Base-by-base conservation (phyloP, 805 yeast genomes). In the Candida railenensis region DNA sequence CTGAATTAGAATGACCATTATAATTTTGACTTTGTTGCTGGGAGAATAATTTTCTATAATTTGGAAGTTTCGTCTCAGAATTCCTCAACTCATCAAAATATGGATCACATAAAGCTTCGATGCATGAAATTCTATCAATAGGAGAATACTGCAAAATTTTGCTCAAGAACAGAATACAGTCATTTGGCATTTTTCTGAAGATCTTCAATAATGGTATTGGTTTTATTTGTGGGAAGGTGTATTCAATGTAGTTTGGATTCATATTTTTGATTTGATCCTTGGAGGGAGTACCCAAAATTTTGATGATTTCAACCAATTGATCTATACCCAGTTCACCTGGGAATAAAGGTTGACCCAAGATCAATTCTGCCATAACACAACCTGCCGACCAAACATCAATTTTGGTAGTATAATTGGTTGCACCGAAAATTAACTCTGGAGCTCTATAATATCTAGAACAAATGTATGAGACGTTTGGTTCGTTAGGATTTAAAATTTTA, bases 301-400 rank as follows among this genome's bases (percentile, higher is more conserved):
- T 94, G 65, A 92, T 92, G 56, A 92, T 92, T 67, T 92, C 99
- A 16, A 92, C 98, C 58, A 92, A 78, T 67, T 94, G 99, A 65
- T 94, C 99, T 48, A 94, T 92, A 34, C 99, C 98, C 49, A 91
- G 84, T 64, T 94, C 98, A 39, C 99, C 99, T 11, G 99, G 99
- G 71, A 94, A 94, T 53, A 94, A 73, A 12, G 99, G 99, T 64
- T 90, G 97, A 15, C 99, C 98, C 47, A 94, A 77, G 52, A 91
- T 81, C 58, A 94, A 73, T 69, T 94, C 99, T 3, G 98, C 98
- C 89, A 94, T 90, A 19, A 94, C 99, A 73, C 99, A 94, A 18
- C 96, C 97, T 12, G 96, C 89, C 12, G 96, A 88, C 99, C 99
- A 94, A 41, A 94, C 82, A 65, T 94, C 99, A 54, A 94, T 94